Evolutionary conservation across 345 rosid genomes (phyloP).

Genomic region (Erysimum cheiranthoides): DNA sequence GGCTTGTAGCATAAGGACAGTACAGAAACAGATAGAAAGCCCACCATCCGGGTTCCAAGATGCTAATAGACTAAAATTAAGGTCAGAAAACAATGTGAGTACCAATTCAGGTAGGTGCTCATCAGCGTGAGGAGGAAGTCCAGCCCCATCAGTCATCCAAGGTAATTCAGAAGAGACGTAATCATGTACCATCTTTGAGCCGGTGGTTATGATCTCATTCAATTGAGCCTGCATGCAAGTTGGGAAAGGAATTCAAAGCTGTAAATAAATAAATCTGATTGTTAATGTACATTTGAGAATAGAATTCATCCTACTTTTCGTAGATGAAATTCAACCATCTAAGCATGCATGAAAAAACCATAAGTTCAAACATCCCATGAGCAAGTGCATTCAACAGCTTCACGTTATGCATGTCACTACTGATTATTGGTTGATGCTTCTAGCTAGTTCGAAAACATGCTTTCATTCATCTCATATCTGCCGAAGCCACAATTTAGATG

Average conservation of each 20-base stretch:
- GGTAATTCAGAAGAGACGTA: constrained; percentile 69
- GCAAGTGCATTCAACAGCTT: neutral
- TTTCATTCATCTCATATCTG: constrained; percentile 20
- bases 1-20: neutral
- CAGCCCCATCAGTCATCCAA: constrained; percentile 99
- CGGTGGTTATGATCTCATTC: constrained; percentile 79
- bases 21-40: constrained; percentile 15
- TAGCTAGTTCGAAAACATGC: constrained; percentile 14
- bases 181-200: constrained; percentile 55
- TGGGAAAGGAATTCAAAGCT: constrained; percentile 22
- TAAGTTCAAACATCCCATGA: constrained; percentile 2
- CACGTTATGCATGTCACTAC: neutral
- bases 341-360: constrained; percentile 10
- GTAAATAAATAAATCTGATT: neutral
- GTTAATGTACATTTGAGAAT: neutral
- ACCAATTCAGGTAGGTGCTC: constrained; percentile 85
- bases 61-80: constrained; percentile 22
- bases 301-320: neutral
- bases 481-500: constrained; percentile 30
- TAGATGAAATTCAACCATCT: constrained; percentile 18
- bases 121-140: constrained; percentile 80
- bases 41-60: neutral
- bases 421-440: constrained; percentile 23
- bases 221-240: constrained; percentile 70
- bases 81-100: constrained; percentile 24